Percentiles rank a stretch among this genome's conserved stretches.
phyloP scores from a whole-genome alignment of 2,329 filamentous ascomycete genomes.

The Penicillium brasilianum region DNA sequence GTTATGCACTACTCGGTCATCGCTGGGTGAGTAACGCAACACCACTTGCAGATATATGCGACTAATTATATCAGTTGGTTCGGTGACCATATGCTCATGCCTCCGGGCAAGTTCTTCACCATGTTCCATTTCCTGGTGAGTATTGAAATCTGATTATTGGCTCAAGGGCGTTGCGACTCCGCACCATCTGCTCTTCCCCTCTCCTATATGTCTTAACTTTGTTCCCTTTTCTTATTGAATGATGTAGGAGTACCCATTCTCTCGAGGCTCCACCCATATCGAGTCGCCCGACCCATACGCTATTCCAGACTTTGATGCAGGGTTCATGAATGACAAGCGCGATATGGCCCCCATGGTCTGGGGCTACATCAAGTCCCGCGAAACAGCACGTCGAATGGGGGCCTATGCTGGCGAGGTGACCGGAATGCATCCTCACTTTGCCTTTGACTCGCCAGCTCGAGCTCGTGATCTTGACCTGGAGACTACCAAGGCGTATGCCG shows the following conservation, averaged over 20 bases:
- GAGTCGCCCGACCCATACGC: slow-evolving; percentile 74
- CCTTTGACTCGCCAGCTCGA: slow-evolving; percentile 70
- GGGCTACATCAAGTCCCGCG: slow-evolving; percentile 81
- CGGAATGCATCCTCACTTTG: slow-evolving; percentile 71
- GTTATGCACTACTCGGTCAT: slow-evolving; percentile 87
- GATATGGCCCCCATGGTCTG: slow-evolving; percentile 86
- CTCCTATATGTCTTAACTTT: no score
- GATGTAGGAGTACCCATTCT: slow-evolving; percentile 70
- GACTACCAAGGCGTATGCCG: slow-evolving; percentile 76
- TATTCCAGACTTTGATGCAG: slow-evolving; percentile 75
- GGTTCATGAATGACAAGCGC: slow-evolving; percentile 84
- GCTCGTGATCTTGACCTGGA: slow-evolving; percentile 74
- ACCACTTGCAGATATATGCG: not conserved
- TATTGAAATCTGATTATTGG: no score
- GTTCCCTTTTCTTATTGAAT: not conserved
- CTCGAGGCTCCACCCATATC: slow-evolving; percentile 73
- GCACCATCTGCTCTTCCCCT: no score
- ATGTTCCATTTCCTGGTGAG: slow-evolving; percentile 76
- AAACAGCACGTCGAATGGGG: slow-evolving; percentile 78
- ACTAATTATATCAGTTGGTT: slow-evolving; percentile 40
- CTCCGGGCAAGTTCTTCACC: slow-evolving; percentile 78
- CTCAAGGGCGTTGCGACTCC: no score
- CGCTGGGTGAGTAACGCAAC: slow-evolving; percentile 54
- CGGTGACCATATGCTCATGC: slow-evolving; percentile 63
- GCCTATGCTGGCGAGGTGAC: slow-evolving; percentile 77